Conservation (phyloP, 352 stramenopile species). For the Globisporangium yorkense region DNA sequence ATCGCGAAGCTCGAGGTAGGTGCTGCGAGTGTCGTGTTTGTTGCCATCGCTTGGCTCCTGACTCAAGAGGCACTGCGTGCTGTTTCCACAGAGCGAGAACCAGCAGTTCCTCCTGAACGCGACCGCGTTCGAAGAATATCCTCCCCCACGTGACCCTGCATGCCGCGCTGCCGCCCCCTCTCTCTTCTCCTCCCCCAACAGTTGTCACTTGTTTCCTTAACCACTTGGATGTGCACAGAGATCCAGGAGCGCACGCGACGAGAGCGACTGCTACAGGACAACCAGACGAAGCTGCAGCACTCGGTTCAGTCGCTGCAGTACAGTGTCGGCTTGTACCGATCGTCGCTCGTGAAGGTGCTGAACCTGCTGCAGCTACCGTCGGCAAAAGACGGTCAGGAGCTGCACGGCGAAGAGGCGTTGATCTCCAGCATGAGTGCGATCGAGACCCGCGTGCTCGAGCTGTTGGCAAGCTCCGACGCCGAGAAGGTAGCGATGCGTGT, state of each 20-base stretch:
- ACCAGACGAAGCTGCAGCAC: constrained; percentile 58
- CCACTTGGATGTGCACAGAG: constrained; percentile 50
- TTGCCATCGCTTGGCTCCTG: too few relatives aligned
- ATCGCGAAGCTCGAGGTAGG: constrained; percentile 73
- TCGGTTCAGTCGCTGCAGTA: constrained; percentile 50
- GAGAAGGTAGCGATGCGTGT: constrained; percentile 32
- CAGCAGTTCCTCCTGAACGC: constrained; percentile 80
- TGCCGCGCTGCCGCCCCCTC: not conserved
- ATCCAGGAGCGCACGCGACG: constrained; percentile 71
- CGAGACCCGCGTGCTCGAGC: constrained; percentile 47
- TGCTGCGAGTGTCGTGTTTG: not conserved
- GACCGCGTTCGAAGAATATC: constrained; percentile 85
- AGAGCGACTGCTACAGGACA: constrained; percentile 58
- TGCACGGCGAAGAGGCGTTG: constrained; percentile 37
- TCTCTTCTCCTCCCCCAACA: not conserved
- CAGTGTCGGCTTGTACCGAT: constrained; percentile 45
- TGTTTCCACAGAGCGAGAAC: constrained; percentile 54
- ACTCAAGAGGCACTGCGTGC: too few relatives aligned
- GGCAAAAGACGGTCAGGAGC: constrained; percentile 18
- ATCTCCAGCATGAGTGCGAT: constrained; percentile 39
- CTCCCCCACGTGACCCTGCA: constrained; percentile 23
- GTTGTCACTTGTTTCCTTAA: constrained; percentile 33
- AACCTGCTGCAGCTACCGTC: constrained; percentile 43
- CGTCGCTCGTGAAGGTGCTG: constrained; percentile 48
- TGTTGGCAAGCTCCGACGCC: constrained; percentile 51